Conservation (phyloP, 208 protist genomes). For the Sergeia podlipaevii region DNA sequence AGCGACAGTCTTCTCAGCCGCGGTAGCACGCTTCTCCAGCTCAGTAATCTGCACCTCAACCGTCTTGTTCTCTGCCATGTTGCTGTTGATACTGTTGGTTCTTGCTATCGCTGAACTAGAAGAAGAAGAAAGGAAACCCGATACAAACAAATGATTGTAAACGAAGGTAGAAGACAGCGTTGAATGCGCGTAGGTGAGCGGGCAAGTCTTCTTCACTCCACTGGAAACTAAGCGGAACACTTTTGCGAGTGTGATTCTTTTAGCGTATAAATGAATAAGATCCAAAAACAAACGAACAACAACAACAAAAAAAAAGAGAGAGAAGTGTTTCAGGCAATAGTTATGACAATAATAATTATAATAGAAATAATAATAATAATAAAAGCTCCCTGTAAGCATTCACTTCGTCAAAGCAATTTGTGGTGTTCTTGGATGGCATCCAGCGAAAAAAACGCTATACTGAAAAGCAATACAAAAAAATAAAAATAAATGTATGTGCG, state of each 20-base stretch:
- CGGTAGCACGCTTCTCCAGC: constrained; percentile 53
- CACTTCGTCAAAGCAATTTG: too few species aligned
- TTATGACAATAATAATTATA: too few species aligned
- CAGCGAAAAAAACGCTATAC: too few species aligned
- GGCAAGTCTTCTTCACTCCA: too few species aligned
- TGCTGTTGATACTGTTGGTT: constrained; percentile 1
- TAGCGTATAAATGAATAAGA: background rate
- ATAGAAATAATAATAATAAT: too few species aligned
- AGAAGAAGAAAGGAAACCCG: background rate
- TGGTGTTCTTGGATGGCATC: too few species aligned
- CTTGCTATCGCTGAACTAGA: background rate
- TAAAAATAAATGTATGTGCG: too few species aligned
- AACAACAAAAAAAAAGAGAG: background rate
- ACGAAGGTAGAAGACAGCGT: too few species aligned
- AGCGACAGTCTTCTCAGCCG: constrained; percentile 43
- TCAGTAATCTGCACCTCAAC: constrained; percentile 12
- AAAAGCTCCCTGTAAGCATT: too few species aligned
- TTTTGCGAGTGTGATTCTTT: background rate
- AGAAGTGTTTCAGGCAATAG: too few species aligned
- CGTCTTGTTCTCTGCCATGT: background rate
- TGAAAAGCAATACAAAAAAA: too few species aligned
- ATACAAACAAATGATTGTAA: constrained; percentile 6
- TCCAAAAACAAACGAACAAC: background rate
- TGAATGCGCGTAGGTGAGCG: too few species aligned
- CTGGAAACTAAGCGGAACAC: background rate